Percentiles rank a stretch among this genome's conserved stretches.
These are phyloP conservation scores for Solanum chmielewskii DNA, from an alignment of 257 asterid genomes.

Conservation along the genomic window DNA sequence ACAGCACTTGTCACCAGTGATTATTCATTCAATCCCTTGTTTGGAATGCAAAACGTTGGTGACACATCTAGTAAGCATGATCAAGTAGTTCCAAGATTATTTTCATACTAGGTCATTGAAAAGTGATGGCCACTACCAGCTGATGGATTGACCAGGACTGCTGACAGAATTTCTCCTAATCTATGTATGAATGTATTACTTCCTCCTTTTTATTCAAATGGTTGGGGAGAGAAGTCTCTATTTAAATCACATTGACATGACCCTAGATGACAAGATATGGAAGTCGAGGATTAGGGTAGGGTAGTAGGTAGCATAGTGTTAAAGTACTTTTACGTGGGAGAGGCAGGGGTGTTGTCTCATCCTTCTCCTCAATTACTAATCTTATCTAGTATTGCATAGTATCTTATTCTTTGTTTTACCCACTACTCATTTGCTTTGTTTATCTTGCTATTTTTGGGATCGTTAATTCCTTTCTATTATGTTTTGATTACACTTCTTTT, in stretches of 20 bases:
- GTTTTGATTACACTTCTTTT: not conserved
- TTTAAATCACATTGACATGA: not conserved
- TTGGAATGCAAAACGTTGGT: not conserved
- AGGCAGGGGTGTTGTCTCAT: not conserved
- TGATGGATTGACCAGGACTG: not conserved
- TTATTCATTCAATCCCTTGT: not conserved
- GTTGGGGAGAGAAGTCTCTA: not conserved
- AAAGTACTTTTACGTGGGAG: not conserved
- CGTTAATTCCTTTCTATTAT: not conserved
- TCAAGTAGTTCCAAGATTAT: not conserved
- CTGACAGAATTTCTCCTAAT: not conserved
- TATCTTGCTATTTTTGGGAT: not conserved
- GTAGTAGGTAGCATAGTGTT: not conserved
- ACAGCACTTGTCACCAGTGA: not conserved
- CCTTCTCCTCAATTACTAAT: not conserved
- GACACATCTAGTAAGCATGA: not conserved
- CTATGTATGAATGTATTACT: not conserved
- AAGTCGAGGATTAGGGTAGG: not conserved
- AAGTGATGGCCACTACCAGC: not conserved
- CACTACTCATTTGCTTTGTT: not conserved
- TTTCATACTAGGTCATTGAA: not conserved
- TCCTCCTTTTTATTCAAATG: not conserved
- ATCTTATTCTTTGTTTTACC: not conserved
- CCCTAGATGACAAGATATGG: not conserved
- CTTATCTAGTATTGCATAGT: not conserved